phyloP scores from a whole-genome alignment of 768 basidiomycete species.

The Rhodotorula toruloides region DNA sequence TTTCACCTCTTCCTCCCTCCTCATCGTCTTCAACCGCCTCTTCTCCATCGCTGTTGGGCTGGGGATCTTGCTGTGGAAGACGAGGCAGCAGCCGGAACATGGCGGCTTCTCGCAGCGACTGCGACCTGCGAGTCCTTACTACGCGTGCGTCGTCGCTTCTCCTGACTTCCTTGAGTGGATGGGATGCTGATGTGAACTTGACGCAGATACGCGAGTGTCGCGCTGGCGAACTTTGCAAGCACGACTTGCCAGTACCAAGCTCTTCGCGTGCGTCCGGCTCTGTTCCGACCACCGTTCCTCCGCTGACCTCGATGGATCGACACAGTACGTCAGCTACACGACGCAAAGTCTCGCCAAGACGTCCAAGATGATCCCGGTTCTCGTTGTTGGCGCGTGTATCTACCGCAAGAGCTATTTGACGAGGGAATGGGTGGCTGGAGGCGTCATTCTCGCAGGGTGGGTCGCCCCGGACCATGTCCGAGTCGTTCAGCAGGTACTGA shows the following conservation, averaged over 20 bases:
- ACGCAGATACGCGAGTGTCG: conserved; percentile 33
- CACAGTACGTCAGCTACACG: conserved; percentile 33
- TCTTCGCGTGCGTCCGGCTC: neutral
- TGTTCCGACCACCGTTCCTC: neutral
- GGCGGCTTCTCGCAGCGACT: conserved; percentile 10
- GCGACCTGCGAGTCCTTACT: conserved; percentile 1
- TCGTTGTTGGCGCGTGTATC: conserved; percentile 37
- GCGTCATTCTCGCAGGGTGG: conserved; percentile 36
- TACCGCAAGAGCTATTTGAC: conserved; percentile 36
- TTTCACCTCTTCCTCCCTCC: conserved; percentile 40
- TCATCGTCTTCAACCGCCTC: conserved; percentile 39
- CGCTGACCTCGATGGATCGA: neutral
- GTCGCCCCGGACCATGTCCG: neutral
- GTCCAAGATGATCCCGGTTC: conserved; percentile 43
- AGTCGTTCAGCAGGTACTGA: neutral
- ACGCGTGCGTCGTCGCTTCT: neutral
- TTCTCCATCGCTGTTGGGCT: conserved; percentile 34
- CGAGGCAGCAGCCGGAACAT: conserved; percentile 1
- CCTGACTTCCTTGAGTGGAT: neutral
- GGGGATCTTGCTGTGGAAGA: conserved; percentile 27
- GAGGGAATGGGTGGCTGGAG: conserved; percentile 38
- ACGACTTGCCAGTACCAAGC: conserved; percentile 43
- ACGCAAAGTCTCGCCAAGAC: conserved; percentile 41
- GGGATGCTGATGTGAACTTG: neutral
- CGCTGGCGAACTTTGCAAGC: conserved; percentile 39